Conservation (phyloP, 176 grass and related monocot species). For the Zoysia japonica region DNA sequence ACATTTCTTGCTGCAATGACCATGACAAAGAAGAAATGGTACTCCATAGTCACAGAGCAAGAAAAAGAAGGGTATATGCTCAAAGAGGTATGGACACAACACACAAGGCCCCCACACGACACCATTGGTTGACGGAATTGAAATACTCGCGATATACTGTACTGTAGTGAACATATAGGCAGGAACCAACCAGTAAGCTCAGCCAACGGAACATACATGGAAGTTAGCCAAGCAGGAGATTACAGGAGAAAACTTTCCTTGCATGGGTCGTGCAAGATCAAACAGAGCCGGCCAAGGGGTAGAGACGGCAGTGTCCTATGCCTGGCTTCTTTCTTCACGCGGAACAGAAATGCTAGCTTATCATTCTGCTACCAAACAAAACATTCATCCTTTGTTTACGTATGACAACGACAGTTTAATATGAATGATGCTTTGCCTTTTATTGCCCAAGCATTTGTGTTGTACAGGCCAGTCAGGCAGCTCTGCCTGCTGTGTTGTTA, state of each 20-base stretch:
- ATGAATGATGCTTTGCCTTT: not conserved
- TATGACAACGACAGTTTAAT: conserved; percentile 8
- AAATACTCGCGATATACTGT: not conserved
- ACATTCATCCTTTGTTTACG: conserved; percentile 23
- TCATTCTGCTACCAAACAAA: conserved; percentile 36
- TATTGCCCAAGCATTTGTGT: not conserved
- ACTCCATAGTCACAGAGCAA: not conserved
- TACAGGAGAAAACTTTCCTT: conserved; percentile 27
- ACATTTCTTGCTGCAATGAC: not conserved
- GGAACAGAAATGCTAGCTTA: not conserved
- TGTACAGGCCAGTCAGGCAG: not conserved
- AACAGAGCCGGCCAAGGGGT: conserved; percentile 19
- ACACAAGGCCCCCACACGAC: not conserved
- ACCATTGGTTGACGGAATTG: conserved; percentile 2
- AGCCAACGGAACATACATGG: conserved; percentile 19
- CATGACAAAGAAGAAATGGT: not conserved
- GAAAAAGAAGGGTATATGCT: conserved; percentile 4
- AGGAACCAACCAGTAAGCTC: conserved; percentile 4
- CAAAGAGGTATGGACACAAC: not conserved
- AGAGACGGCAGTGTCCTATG: conserved; percentile 44
- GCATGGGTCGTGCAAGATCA: conserved; percentile 7
- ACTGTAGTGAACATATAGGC: not conserved
- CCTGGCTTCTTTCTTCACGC: conserved; percentile 31
- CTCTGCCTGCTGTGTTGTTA: not conserved
- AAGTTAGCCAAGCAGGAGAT: conserved; percentile 23